These are phyloP conservation scores for Lasiodiplodia sp. DNA, from an alignment of 2,329 filamentous ascomycete genomes.

Conservation along the genomic window DNA sequence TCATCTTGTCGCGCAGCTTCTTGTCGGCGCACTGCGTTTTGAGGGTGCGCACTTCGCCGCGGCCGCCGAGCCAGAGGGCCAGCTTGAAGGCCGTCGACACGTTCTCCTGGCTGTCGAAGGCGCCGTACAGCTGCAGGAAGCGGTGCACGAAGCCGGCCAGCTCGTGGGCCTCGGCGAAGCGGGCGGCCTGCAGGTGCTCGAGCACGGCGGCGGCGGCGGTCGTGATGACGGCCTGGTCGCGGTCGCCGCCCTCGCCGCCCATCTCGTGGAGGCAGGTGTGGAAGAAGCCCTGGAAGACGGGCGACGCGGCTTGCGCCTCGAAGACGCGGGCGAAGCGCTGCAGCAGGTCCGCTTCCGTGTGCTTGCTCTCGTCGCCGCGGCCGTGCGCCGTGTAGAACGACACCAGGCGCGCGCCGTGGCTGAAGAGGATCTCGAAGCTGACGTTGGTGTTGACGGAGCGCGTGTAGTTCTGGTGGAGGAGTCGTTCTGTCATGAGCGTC, in stretches of 20 bases:
- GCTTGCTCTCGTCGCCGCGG: slow-evolving; percentile 37
- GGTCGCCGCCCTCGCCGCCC: slow-evolving; percentile 27
- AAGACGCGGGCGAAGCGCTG: slow-evolving; percentile 35
- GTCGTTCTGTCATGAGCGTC: slow-evolving; percentile 48
- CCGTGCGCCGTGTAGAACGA: slow-evolving; percentile 38
- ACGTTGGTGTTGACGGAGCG: slow-evolving; percentile 43
- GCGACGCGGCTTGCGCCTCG: slow-evolving; percentile 39
- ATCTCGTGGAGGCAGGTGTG: slow-evolving; percentile 42
- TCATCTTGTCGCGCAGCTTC: slow-evolving; percentile 48
- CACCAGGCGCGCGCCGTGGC: slow-evolving; percentile 41
- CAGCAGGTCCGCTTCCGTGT: slow-evolving; percentile 40
- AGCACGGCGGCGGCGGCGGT: slow-evolving; percentile 38
- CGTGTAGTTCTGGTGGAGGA: slow-evolving; percentile 42
- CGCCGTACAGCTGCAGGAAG: slow-evolving; percentile 41
- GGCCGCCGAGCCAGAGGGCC: slow-evolving; percentile 42
- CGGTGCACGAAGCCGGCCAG: slow-evolving; percentile 41
- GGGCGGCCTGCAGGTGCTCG: slow-evolving; percentile 39
- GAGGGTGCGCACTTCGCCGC: slow-evolving; percentile 12
- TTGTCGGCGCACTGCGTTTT: slow-evolving; percentile 39
- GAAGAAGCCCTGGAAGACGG: slow-evolving; percentile 40
- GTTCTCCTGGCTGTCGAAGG: slow-evolving; percentile 39
- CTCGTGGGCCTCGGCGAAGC: slow-evolving; percentile 42
- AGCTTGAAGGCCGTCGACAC: slow-evolving; percentile 50
- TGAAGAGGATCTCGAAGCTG: slow-evolving; percentile 44
- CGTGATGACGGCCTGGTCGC: slow-evolving; percentile 38